These are phyloP conservation scores for Septoria petroselini DNA, from an alignment of 2,329 filamentous ascomycete genomes.

Conservation along the genomic window DNA sequence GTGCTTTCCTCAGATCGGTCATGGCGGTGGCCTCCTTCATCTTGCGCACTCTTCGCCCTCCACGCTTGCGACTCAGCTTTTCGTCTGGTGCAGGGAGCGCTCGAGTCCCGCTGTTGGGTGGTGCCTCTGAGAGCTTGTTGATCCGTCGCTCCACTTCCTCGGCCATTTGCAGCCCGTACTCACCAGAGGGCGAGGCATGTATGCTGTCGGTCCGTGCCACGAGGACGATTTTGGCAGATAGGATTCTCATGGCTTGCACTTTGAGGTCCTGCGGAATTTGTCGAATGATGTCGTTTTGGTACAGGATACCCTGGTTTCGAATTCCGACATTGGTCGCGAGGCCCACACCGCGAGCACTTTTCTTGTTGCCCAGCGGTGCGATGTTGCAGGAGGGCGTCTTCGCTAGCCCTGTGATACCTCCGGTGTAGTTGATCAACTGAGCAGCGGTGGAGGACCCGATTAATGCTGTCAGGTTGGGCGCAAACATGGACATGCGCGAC, in stretches of 20 bases:
- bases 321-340: constrained; percentile 90
- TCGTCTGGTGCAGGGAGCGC: constrained; percentile 92
- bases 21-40: constrained; percentile 96
- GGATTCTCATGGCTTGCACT: constrained; percentile 90
- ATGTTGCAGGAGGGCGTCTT: constrained; percentile 94
- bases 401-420: constrained; percentile 80
- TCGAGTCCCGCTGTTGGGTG: constrained; percentile 80
- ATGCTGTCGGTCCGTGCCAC: constrained; percentile 86
- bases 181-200: constrained; percentile 76
- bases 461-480: constrained; percentile 85
- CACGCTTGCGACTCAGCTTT: constrained; percentile 88
- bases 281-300: constrained; percentile 84
- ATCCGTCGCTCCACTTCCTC: constrained; percentile 79
- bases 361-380: constrained; percentile 84
- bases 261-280: constrained; percentile 82
- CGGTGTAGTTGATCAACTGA: constrained; percentile 91
- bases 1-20: constrained; percentile 92
- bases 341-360: constrained; percentile 67
- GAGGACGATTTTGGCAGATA: constrained; percentile 89
- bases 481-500: constrained; percentile 94
- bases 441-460: constrained; percentile 91
- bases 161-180: constrained; percentile 76
- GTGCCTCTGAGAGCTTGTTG: constrained; percentile 88
- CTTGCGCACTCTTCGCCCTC: constrained; percentile 82
- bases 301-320: constrained; percentile 88